Evolutionary conservation across 306 rosid genomes (phyloP).

Genomic region (Glycine tomentella): DNA sequence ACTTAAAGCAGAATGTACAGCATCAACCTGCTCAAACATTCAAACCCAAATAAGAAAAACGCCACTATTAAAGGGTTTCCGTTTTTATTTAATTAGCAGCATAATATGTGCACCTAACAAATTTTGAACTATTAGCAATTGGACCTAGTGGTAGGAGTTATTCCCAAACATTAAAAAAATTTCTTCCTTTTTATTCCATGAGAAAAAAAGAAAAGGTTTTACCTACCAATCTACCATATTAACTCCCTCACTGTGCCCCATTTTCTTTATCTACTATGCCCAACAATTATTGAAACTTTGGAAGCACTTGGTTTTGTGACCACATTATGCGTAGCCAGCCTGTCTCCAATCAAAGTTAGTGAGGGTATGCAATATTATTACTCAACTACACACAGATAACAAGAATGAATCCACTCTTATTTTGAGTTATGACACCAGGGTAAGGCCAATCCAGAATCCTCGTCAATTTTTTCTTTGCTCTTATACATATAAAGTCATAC

Average conservation of each 20-base stretch:
- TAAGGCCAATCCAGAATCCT: conserved; percentile 16
- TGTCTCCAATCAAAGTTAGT: conserved; percentile 50
- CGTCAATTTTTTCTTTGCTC: background rate
- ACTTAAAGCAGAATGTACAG: conserved; percentile 77
- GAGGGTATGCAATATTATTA: background rate
- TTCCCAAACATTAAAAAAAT: too few relatives aligned
- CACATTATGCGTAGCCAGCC: conserved; percentile 57
- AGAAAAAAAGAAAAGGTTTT: background rate
- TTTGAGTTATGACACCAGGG: background rate
- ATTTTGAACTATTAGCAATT: too few relatives aligned
- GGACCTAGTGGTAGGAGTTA: too few relatives aligned
- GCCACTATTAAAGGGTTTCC: too few relatives aligned
- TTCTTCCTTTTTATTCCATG: too few relatives aligned
- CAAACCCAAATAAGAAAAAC: too few relatives aligned
- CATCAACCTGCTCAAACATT: conserved; percentile 68
- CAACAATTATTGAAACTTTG: conserved; percentile 42
- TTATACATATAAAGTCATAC: background rate
- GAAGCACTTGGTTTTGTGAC: conserved; percentile 46
- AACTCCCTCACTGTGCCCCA: conserved; percentile 19
- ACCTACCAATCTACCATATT: conserved; percentile 11
- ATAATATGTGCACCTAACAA: too few relatives aligned
- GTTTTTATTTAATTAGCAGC: too few relatives aligned
- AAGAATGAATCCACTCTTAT: too few relatives aligned
- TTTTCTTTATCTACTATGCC: background rate
- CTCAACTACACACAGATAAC: background rate